Percentiles rank a stretch among this genome's conserved stretches.
Evolutionary conservation across 306 rosid genomes (phyloP).

Genomic region (Fragaria nilgerrensis): DNA sequence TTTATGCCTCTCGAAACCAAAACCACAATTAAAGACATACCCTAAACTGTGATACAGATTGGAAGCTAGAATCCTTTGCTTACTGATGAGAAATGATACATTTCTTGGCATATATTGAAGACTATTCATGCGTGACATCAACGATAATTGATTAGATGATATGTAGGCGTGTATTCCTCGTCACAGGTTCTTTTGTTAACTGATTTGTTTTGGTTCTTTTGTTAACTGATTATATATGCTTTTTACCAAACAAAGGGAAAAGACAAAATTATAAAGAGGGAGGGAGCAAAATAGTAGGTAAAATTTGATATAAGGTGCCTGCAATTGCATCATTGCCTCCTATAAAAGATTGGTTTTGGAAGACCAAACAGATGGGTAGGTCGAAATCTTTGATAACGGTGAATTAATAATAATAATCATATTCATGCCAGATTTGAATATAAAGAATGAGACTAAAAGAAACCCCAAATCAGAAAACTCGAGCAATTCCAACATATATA

Average conservation of each 20-base stretch:
- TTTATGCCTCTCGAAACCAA: not conserved
- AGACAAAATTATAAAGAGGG: not conserved
- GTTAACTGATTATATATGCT: not conserved
- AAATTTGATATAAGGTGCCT: not conserved
- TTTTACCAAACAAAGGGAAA: slow-evolving; percentile 1
- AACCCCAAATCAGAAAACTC: not conserved
- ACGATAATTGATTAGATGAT: not conserved
- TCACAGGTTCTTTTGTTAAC: not conserved
- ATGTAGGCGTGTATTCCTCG: not conserved
- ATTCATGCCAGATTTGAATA: not conserved
- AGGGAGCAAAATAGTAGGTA: not conserved
- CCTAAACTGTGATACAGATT: not conserved
- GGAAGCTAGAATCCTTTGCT: not conserved
- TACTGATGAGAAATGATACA: not conserved
- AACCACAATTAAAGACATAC: not conserved
- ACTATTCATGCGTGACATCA: not conserved
- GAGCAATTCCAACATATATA: not conserved
- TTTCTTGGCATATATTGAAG: not conserved
- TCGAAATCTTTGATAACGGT: slow-evolving; percentile 6
- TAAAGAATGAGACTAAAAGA: not conserved
- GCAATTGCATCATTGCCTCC: slow-evolving; percentile 4
- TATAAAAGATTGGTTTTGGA: not conserved
- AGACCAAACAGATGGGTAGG: slow-evolving; percentile 13
- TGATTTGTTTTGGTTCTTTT: not conserved
- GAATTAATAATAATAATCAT: not conserved